Percentiles rank a stretch among this genome's conserved stretches.
These are phyloP conservation scores for Trifolium dubium DNA, from an alignment of 306 rosid species.

Conservation along the genomic window DNA sequence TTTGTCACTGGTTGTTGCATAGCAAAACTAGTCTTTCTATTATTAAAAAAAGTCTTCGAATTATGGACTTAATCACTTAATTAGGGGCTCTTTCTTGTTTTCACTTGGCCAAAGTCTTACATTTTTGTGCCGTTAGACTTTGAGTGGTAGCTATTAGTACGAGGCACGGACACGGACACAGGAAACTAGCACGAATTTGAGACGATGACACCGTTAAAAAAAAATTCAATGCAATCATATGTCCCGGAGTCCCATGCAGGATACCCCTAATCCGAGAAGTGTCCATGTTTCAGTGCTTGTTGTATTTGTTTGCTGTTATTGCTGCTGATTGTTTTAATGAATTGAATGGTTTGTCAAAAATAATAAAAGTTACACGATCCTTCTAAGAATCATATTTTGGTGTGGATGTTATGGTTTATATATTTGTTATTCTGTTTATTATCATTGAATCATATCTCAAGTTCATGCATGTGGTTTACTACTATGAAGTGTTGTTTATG, in stretches of 20 bases:
- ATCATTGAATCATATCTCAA: neutral
- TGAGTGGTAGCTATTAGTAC: conserved; percentile 1
- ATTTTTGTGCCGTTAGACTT: neutral
- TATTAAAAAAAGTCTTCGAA: neutral
- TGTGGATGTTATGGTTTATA: conserved; percentile 18
- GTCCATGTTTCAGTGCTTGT: neutral
- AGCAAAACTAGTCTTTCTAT: neutral
- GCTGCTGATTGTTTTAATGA: conserved; percentile 24
- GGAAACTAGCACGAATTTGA: no score
- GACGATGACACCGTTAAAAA: no score
- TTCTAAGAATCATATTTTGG: conserved; percentile 1
- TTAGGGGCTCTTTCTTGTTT: neutral
- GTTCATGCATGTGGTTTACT: neutral
- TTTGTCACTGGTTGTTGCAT: neutral
- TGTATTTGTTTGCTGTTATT: conserved; percentile 23
- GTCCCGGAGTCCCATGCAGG: no score
- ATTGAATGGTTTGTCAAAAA: neutral
- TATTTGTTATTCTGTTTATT: conserved; percentile 6
- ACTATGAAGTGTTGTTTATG: neutral
- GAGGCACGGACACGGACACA: no score
- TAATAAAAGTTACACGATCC: neutral
- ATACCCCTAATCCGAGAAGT: no score
- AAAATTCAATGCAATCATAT: no score
- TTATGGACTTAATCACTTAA: conserved; percentile 19
- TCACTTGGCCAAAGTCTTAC: neutral